A percentile compares a stretch with the other conserved stretches of the same genome.
Conservation (phyloP, 345 rosid species). For the Gynandropsis gynandra region DNA sequence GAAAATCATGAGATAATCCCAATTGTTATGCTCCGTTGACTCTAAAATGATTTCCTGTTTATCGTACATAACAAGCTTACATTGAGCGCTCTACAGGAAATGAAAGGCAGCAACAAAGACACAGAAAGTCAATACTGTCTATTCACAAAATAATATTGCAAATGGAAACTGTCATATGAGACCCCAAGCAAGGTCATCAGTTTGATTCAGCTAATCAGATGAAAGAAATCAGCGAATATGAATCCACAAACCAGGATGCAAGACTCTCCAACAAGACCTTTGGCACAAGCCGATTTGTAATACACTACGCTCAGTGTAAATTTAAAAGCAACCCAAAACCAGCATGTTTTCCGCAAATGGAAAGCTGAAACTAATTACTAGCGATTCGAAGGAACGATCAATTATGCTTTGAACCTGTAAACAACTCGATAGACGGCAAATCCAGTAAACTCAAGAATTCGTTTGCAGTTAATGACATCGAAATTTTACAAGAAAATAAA, state of each 20-base stretch:
- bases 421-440: constrained; percentile 6
- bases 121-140: not conserved
- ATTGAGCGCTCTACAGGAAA: not conserved
- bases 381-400: not conserved
- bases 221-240: not conserved
- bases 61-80: constrained; percentile 11
- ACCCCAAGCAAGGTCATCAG: not conserved
- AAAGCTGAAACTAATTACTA: constrained; percentile 5
- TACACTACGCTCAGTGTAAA: not conserved
- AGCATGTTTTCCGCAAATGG: constrained; percentile 7
- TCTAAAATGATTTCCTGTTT: constrained; percentile 10
- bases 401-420: constrained; percentile 7
- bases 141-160: not conserved
- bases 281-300: too few relatives aligned
- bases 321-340: constrained; percentile 2
- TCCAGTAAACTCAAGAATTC: constrained; percentile 13
- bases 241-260: not conserved
- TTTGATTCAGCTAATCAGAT: not conserved
- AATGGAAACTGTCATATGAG: not conserved
- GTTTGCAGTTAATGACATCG: constrained; percentile 2
- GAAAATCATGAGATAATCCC: constrained; percentile 28
- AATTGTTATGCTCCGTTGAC: constrained; percentile 18
- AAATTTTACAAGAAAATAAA: not conserved
- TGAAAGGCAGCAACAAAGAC: not conserved
- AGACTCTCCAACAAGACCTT: not conserved